Evolutionary conservation across 495 filamentous ascomycete genomes (phyloP), one percentile per base, ranked within the genome.

Genomic region (Echria macrotheca): DNA sequence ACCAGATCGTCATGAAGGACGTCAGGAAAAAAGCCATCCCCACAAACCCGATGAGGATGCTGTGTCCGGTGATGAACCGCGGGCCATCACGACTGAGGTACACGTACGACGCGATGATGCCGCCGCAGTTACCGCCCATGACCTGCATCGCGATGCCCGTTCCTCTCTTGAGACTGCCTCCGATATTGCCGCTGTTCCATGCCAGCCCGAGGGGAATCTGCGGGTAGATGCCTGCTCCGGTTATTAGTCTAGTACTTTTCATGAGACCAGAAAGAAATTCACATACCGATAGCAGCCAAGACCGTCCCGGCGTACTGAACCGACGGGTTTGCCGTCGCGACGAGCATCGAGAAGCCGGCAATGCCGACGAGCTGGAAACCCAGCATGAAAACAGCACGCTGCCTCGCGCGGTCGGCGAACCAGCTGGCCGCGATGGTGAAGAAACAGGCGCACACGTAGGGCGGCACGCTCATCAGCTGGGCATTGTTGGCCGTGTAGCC

Each of bases 91-190:
- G 71, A 0, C 65, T 70, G 1, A 80, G 69, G 56, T 86, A 89
- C 3, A 85, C 70, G 52, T 84, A 86, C 3, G 79, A 82, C 19
- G 84, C 80, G 12, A 89, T 57, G 2, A 82, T 80, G n/a, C 83
- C 85, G 8, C 85, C 85, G 10, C 84, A 68, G 59, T 87, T 88
- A 4, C 85, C 86, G 53, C 88, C 84, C 28, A 77, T 80, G 23
- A 89, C 83, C 57, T 90, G 85, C 73, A 88, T 78, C 3, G 86
- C 86, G 46, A 87, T 88, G 22, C 83, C 85, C 18, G 82, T 83
- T 41, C 75, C 80, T 15, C 86, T 76, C 62, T 89, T 90, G 3
- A 84, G 83, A 53, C 84, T 83, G 0, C 85, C 85, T 8, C 82
- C 83, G 37, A 86, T 83, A 55, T 90, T 90, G 65, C 84, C 83